Evolutionary conservation across 2,329 filamentous ascomycete species (phyloP).

Genomic region (Diaporthe eres): DNA sequence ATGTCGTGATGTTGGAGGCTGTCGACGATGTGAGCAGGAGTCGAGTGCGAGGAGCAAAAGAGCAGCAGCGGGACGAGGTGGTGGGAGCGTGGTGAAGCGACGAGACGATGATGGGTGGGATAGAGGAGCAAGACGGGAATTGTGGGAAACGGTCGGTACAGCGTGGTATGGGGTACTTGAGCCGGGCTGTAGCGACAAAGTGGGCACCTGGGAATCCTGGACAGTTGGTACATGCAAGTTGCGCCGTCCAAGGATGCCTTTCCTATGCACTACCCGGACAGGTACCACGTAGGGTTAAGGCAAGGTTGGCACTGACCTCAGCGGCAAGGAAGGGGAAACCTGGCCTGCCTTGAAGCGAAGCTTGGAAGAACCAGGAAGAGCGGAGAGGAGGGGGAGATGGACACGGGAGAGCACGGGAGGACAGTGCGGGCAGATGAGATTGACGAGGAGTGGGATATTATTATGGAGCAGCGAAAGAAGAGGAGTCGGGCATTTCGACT

Average conservation of each 20-base stretch:
- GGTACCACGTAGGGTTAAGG: slow-evolving; percentile 27
- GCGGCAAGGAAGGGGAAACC: slow-evolving; percentile 26
- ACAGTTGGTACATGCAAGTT: slow-evolving; percentile 22
- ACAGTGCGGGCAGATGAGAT: slow-evolving; percentile 28
- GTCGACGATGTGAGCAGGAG: background rate
- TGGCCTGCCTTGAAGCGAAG: slow-evolving; percentile 29
- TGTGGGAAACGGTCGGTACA: slow-evolving; percentile 33
- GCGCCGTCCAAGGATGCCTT: slow-evolving; percentile 29
- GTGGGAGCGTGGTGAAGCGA: slow-evolving; percentile 33
- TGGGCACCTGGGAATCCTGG: slow-evolving; percentile 36
- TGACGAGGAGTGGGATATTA: slow-evolving; percentile 21
- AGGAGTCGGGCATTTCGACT: slow-evolving; percentile 4
- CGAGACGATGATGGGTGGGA: slow-evolving; percentile 16
- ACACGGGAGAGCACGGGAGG: slow-evolving; percentile 4
- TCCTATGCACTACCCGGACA: slow-evolving; percentile 29
- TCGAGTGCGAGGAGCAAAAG: slow-evolving; percentile 31
- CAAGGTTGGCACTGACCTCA: slow-evolving; percentile 39
- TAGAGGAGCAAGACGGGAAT: slow-evolving; percentile 33
- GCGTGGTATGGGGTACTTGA: slow-evolving; percentile 42
- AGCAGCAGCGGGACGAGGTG: slow-evolving; percentile 42
- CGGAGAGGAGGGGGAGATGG: slow-evolving; percentile 12
- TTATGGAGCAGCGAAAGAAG: slow-evolving; percentile 31
- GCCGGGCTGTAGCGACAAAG: slow-evolving; percentile 29
- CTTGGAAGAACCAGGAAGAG: slow-evolving; percentile 12
- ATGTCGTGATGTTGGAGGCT: background rate